These are phyloP conservation scores for Bipolaris oryzae DNA, from an alignment of 2,329 filamentous ascomycete genomes.

Conservation along the genomic window DNA sequence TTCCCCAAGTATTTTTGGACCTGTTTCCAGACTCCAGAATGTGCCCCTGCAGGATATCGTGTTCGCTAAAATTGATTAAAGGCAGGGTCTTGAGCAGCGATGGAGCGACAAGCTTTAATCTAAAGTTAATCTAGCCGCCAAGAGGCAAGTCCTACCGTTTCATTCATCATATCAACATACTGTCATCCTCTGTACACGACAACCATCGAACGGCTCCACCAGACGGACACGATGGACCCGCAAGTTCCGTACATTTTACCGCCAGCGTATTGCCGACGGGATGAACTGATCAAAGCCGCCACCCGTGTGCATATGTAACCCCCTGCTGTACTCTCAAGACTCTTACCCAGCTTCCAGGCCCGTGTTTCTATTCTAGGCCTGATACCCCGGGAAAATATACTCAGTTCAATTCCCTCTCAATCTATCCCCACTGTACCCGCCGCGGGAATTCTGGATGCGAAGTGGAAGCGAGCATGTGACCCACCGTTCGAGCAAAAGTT, in stretches of 20 bases:
- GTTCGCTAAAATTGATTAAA: conserved; percentile 36
- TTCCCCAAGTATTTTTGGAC: conserved; percentile 40
- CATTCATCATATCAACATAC: conserved; percentile 8
- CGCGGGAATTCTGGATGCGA: conserved; percentile 17
- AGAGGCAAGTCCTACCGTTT: conserved; percentile 32
- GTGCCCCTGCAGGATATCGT: conserved; percentile 38
- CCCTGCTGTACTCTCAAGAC: conserved; percentile 14
- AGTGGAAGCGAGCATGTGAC: conserved; percentile 20
- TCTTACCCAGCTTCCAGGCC: conserved; percentile 26
- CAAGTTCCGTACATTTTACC: conserved; percentile 34
- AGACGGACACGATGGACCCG: conserved; percentile 27
- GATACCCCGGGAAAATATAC: conserved; percentile 37
- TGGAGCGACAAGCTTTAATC: conserved; percentile 49
- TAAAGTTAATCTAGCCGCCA: conserved; percentile 49
- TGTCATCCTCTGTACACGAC: conserved; percentile 22
- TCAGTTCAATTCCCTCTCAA: conserved; percentile 38
- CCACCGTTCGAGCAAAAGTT: conserved; percentile 12
- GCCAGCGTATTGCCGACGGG: conserved; percentile 30
- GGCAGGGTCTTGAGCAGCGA: conserved; percentile 29
- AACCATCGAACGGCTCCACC: conserved; percentile 23
- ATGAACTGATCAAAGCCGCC: conserved; percentile 33
- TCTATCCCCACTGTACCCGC: conserved; percentile 31
- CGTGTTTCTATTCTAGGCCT: conserved; percentile 41
- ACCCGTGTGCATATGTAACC: conserved; percentile 20
- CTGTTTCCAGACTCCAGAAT: conserved; percentile 24